Evolutionary conservation across 768 basidiomycete species (phyloP), one percentile per base, ranked within the genome.

Genomic region (Terana coerulea): DNA sequence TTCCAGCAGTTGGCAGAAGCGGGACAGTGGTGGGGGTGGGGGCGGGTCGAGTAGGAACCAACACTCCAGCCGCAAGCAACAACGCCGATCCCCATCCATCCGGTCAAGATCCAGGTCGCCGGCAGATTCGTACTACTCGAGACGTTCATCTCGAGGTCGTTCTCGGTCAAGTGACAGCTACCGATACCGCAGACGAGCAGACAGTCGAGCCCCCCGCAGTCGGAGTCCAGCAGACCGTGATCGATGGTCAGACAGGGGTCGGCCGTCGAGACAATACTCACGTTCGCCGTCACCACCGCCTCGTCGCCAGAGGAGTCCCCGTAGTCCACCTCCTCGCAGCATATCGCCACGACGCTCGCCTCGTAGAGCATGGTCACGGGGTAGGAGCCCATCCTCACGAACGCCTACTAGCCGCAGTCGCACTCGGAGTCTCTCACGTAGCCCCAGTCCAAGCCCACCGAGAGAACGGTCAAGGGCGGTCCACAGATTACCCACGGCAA

Each of bases 131-230:
- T 75, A 75, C 54, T 79, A 77, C 47, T 86, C 86, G 19, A 78
- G 71, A 42, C 78, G 71, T 34, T 86, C 86, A 21, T 84, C 83
- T 40, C 75, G 78, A 39, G 82, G 78, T 52, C 84, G 80, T 30
- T 87, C 86, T 25, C 77, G 73, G 37, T 85, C 88, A 15, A 34
- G 83, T 80, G 30, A 62, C 68, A 51, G 86, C 21, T 84, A 85
- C 17, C 83, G 83, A 62, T 78, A 75, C 22, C 74, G 71, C 39
- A 76, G 79, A 40, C 73, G 75, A 54, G 79, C 77, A 51, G 69
- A 74, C 9, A 84, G 79, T 62, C 78, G 76, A 42, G 36, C 54
- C 7, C 64, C 64, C 19, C 75, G 68, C 24, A 80, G 78, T 59
- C 76, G 67, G 34, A 75, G 77, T 8, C 79, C 80, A 5, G 72